These are phyloP conservation scores for Ganoderma resinaceum DNA, from an alignment of 1,284 basidiomycete species.

Conservation along the genomic window DNA sequence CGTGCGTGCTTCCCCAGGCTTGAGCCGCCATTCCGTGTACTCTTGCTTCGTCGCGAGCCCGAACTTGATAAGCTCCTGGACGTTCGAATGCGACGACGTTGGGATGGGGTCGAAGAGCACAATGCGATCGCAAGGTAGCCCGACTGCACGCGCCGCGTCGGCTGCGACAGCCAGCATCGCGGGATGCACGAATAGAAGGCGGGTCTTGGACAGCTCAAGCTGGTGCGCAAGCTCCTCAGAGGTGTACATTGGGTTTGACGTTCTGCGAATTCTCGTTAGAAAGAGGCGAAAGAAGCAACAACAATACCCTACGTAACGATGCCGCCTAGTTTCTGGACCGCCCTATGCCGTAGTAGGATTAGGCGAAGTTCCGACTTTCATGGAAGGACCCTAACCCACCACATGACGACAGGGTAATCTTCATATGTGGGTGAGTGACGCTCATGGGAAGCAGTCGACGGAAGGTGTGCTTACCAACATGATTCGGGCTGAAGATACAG, in stretches of 20 bases:
- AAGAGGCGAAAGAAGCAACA: background rate
- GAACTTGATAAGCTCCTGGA: conserved; percentile 51
- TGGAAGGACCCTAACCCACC: conserved; percentile 37
- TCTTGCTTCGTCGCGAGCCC: conserved; percentile 45
- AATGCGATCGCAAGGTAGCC: conserved; percentile 57
- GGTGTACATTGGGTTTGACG: conserved; percentile 11
- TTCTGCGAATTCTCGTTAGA: conserved; percentile 4
- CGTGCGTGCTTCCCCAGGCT: conserved; percentile 63
- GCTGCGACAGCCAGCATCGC: conserved; percentile 53
- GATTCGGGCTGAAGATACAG: conserved; percentile 43
- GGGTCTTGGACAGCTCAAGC: conserved; percentile 56
- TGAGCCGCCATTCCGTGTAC: conserved; percentile 54
- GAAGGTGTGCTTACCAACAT: conserved; percentile 31
- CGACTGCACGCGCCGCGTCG: conserved; percentile 52
- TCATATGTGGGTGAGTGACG: background rate
- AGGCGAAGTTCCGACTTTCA: background rate
- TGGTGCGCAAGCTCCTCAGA: conserved; percentile 51
- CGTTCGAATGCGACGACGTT: background rate
- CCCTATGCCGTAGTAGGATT: conserved; percentile 43
- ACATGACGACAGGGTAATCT: conserved; percentile 76
- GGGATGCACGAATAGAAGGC: conserved; percentile 61
- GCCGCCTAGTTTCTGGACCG: conserved; percentile 70
- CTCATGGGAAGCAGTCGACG: background rate
- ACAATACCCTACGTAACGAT: conserved; percentile 59
- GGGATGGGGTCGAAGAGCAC: conserved; percentile 51